These are phyloP conservation scores for Neodidymelliopsis sp. DNA, from an alignment of 2,329 filamentous ascomycete genomes.

Conservation along the genomic window DNA sequence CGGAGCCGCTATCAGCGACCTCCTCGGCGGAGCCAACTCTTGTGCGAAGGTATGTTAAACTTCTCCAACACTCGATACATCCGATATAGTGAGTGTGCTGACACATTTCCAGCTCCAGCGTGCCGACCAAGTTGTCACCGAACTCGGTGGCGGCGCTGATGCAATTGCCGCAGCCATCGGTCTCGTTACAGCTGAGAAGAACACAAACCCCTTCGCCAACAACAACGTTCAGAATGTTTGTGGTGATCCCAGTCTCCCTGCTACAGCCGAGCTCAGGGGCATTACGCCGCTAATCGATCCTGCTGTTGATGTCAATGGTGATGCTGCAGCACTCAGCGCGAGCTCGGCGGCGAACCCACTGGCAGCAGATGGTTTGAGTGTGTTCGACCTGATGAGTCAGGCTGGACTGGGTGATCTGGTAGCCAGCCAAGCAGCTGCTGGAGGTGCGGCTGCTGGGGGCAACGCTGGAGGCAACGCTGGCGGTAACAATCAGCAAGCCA, in stretches of 20 bases:
- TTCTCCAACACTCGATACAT: background rate
- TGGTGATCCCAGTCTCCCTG: conserved; percentile 68
- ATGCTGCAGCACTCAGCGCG: conserved; percentile 67
- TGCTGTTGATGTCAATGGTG: conserved; percentile 63
- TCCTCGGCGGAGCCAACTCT: conserved; percentile 70
- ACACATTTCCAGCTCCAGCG: conserved; percentile 60
- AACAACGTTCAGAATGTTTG: conserved; percentile 68
- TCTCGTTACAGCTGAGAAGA: conserved; percentile 73
- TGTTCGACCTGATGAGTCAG: conserved; percentile 68
- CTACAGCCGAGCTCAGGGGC: conserved; percentile 67
- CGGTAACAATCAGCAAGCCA: conserved; percentile 6
- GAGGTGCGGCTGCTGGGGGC: conserved; percentile 3
- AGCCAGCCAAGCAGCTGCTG: conserved; percentile 45
- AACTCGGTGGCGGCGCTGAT: conserved; percentile 66
- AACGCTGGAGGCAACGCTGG: conserved; percentile 6
- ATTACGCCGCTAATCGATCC: conserved; percentile 74
- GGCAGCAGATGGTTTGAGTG: conserved; percentile 66
- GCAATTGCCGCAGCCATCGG: conserved; percentile 68
- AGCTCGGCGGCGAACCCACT: conserved; percentile 63
- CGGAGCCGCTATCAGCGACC: conserved; percentile 66
- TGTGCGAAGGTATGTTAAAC: conserved; percentile 64
- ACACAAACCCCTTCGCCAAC: conserved; percentile 73
- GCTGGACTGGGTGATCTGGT: conserved; percentile 71
- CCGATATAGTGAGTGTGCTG: conserved; percentile 10
- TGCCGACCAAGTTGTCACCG: conserved; percentile 69